Percentiles rank a stretch among this genome's conserved stretches.
Conservation (phyloP, 306 rosid species). For the Comarum palustre region DNA sequence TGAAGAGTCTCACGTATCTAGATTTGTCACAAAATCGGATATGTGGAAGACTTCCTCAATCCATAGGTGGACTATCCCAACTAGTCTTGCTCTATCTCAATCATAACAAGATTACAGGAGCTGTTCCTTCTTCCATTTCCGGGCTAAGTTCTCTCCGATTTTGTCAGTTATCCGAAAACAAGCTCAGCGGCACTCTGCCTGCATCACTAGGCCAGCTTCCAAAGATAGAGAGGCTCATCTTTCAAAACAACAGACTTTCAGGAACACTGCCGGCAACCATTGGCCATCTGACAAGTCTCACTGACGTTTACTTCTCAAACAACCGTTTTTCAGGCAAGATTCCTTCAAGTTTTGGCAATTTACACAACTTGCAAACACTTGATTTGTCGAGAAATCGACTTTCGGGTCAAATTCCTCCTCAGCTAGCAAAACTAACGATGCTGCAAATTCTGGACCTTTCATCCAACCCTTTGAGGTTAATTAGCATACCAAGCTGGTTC, state of each 20-base stretch:
- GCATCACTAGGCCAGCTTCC: conserved; percentile 49
- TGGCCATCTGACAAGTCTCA: conserved; percentile 41
- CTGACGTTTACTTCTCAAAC: conserved; percentile 47
- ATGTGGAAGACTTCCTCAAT: conserved; percentile 45
- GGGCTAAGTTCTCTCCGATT: conserved; percentile 44
- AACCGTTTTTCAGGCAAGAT: conserved; percentile 46
- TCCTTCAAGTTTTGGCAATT: conserved; percentile 49
- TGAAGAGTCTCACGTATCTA: conserved; percentile 39
- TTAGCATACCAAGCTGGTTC: conserved; percentile 42
- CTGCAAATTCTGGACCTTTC: conserved; percentile 50
- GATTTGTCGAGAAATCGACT: conserved; percentile 43
- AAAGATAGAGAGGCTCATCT: conserved; percentile 42
- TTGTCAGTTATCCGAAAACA: conserved; percentile 48
- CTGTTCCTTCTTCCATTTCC: conserved; percentile 49
- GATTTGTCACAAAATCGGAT: conserved; percentile 54
- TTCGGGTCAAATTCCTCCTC: conserved; percentile 42
- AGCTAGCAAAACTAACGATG: conserved; percentile 34
- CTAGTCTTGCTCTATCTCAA: conserved; percentile 41
- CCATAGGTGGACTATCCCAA: conserved; percentile 47
- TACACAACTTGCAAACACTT: conserved; percentile 37
- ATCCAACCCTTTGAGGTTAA: conserved; percentile 45
- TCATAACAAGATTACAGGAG: conserved; percentile 44
- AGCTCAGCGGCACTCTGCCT: conserved; percentile 42
- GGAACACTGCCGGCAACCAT: conserved; percentile 51
- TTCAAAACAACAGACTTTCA: conserved; percentile 47